Evolutionary conservation across 2,329 filamentous ascomycete species (phyloP).

Genomic region (Pseudogymnoascus destructans): DNA sequence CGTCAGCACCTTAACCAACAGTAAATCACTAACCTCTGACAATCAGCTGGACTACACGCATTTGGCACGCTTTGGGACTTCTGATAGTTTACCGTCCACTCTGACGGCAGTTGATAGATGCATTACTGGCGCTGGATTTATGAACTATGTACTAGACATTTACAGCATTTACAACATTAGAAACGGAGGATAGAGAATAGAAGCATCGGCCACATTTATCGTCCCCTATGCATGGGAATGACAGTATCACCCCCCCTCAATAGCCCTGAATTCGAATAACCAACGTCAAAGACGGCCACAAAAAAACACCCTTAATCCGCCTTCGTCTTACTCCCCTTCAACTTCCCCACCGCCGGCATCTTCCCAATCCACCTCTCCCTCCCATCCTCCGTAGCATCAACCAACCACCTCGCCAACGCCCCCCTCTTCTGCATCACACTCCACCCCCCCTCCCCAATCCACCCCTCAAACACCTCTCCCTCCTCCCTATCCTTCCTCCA

Average conservation of each 20-base stretch:
- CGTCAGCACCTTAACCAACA: neutral
- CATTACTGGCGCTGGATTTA: neutral
- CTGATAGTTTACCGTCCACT: conserved; percentile 16
- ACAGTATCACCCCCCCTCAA: neutral
- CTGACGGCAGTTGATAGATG: neutral
- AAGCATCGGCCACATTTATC: neutral
- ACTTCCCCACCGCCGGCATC: conserved; percentile 15
- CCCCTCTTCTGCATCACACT: conserved; percentile 18
- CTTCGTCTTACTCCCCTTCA: conserved; percentile 20
- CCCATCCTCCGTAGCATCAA: conserved; percentile 18
- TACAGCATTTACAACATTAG: neutral
- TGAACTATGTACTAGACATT: neutral
- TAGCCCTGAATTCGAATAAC: neutral
- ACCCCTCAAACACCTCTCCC: conserved; percentile 16
- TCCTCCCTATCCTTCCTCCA: conserved; percentile 15
- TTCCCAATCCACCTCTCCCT: conserved; percentile 16
- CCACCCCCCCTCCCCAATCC: conserved; percentile 18
- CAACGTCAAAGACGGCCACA: neutral
- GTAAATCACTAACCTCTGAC: conserved; percentile 12
- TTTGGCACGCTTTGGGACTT: conserved; percentile 32
- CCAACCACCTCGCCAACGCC: conserved; percentile 19
- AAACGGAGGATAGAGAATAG: neutral
- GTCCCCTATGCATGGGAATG: neutral
- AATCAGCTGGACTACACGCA: conserved; percentile 27
- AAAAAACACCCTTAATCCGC: conserved; percentile 13